Evolutionary conservation across 2,329 filamentous ascomycete species (phyloP).

Genomic region (Huntiella moniliformis): DNA sequence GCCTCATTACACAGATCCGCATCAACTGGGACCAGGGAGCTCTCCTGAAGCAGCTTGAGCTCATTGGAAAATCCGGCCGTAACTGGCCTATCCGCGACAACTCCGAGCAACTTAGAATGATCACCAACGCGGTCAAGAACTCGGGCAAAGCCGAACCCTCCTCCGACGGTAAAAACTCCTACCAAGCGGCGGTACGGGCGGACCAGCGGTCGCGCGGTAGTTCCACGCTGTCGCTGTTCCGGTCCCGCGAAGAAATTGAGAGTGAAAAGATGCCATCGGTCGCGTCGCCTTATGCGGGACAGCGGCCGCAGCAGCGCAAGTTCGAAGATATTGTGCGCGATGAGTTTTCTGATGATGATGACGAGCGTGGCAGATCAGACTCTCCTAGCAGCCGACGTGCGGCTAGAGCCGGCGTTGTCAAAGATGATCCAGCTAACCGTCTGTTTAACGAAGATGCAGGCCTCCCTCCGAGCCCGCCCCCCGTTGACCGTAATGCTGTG

Average conservation of each 20-base stretch:
- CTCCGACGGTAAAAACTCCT: not conserved
- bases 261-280: conserved; percentile 27
- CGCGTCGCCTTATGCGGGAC: conserved; percentile 42
- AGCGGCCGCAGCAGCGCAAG: conserved; percentile 45
- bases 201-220: conserved; percentile 22
- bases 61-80: conserved; percentile 74
- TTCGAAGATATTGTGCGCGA: conserved; percentile 52
- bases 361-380: conserved; percentile 29
- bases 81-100: conserved; percentile 92
- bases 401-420: conserved; percentile 32
- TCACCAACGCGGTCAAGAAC: conserved; percentile 40
- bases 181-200: not conserved
- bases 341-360: conserved; percentile 22
- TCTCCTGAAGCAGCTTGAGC: conserved; percentile 78
- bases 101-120: conserved; percentile 63
- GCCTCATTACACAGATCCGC: conserved; percentile 72
- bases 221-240: conserved; percentile 55
- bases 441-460: conserved; percentile 35
- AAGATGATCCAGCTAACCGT: conserved; percentile 36
- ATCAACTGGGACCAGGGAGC: conserved; percentile 91
- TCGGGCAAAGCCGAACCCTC: conserved; percentile 18
- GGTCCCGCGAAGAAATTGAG: conserved; percentile 44
- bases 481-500: conserved; percentile 14
- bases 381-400: conserved; percentile 23
- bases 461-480: conserved; percentile 45